phyloP scores from a whole-genome alignment of 352 stramenopile genomes.

The Globisporangium nagaii region DNA sequence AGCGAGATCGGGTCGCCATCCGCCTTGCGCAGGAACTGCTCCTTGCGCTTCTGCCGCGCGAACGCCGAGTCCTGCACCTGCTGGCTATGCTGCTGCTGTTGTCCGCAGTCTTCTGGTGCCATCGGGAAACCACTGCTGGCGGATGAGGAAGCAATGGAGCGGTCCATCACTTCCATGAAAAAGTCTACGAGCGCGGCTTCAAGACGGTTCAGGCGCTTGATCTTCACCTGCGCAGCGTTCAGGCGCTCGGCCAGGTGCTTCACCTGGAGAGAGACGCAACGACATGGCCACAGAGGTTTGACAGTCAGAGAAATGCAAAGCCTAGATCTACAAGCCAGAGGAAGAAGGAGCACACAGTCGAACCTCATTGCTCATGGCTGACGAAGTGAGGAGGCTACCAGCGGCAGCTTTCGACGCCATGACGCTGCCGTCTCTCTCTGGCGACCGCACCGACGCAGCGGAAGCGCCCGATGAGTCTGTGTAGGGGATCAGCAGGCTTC shows the following conservation, averaged over 20 bases:
- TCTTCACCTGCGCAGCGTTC: constrained; percentile 56
- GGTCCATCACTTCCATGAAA: constrained; percentile 67
- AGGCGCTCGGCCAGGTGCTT: constrained; percentile 64
- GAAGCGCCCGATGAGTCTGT: neutral
- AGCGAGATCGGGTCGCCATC: constrained; percentile 63
- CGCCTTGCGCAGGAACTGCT: constrained; percentile 47
- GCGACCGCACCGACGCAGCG: constrained; percentile 2
- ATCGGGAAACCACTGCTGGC: neutral
- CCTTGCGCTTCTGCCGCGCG: constrained; percentile 39
- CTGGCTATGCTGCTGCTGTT: constrained; percentile 5
- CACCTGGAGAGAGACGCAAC: constrained; percentile 14
- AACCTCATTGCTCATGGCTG: constrained; percentile 1
- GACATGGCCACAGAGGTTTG: too few relatives aligned
- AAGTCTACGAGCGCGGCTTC: constrained; percentile 66
- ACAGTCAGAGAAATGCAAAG: too few relatives aligned
- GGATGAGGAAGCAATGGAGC: neutral
- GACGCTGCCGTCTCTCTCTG: neutral
- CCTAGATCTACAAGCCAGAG: too few relatives aligned
- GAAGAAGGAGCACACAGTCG: neutral
- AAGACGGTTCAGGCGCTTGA: constrained; percentile 55
- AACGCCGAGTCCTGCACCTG: constrained; percentile 30
- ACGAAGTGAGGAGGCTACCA: too few relatives aligned
- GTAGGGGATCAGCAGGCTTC: too few relatives aligned
- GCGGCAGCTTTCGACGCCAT: neutral
- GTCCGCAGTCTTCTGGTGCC: neutral